Percentiles rank a stretch among this genome's conserved stretches.
Conservation (phyloP, 169 alveolate genomes). For the Cryptosporidium canis region DNA sequence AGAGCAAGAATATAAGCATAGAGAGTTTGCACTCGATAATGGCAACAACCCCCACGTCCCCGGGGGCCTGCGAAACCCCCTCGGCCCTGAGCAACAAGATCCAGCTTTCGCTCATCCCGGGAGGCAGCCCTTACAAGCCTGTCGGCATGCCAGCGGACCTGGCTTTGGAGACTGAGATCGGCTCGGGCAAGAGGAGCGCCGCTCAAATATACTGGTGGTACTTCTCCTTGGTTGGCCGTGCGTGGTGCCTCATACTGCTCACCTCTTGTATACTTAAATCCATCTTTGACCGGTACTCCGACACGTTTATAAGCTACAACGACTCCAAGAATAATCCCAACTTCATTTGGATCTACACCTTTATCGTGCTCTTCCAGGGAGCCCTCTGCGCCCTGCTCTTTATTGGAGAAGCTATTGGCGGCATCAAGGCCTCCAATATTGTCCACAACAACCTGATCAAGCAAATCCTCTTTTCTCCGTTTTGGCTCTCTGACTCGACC, state of each 20-base stretch:
- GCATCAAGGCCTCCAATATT: slow-evolving; percentile 37
- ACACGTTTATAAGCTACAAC: slow-evolving; percentile 23
- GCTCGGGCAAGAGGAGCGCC: neutral
- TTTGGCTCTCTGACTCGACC: slow-evolving; percentile 52
- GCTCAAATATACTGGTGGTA: slow-evolving; percentile 35
- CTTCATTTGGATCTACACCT: slow-evolving; percentile 20
- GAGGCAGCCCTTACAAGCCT: slow-evolving; percentile 10
- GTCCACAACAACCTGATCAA: slow-evolving; percentile 17
- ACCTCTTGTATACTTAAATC: slow-evolving; percentile 46
- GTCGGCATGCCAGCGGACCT: slow-evolving; percentile 10
- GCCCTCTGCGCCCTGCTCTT: slow-evolving; percentile 31
- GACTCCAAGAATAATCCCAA: slow-evolving; percentile 10
- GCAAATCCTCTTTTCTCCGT: slow-evolving; percentile 40
- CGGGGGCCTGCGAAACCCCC: neutral
- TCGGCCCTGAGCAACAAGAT: neutral
- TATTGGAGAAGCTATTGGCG: slow-evolving; percentile 67
- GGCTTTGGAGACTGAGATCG: slow-evolving; percentile 14
- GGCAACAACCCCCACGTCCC: slow-evolving; percentile 37
- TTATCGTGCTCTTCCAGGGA: slow-evolving; percentile 36
- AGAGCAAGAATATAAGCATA: slow-evolving; percentile 20
- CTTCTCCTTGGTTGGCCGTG: slow-evolving; percentile 11
- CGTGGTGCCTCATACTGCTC: slow-evolving; percentile 29
- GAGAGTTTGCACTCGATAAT: slow-evolving; percentile 41
- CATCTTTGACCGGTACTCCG: slow-evolving; percentile 37
- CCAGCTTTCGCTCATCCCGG: neutral